Percentiles rank a stretch among this genome's conserved stretches.
phyloP scores from a whole-genome alignment of 1,139 yeast genomes.

The Saccharomyces hybrid region DNA sequence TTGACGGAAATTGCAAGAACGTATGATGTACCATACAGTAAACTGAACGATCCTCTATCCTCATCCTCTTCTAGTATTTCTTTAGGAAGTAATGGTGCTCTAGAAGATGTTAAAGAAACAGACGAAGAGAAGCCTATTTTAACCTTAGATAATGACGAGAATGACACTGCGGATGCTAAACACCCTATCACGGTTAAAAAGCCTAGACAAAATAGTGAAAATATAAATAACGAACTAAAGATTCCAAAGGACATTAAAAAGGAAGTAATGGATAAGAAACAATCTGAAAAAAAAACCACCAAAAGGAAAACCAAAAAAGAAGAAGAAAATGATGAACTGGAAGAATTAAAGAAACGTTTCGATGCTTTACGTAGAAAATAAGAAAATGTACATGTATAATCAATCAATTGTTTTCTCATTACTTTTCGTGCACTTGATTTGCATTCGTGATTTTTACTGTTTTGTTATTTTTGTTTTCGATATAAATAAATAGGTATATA shows the following conservation, averaged over 20 bases:
- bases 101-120: slow-evolving; percentile 18
- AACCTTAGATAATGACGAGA: slow-evolving; percentile 30
- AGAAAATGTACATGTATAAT: slow-evolving; percentile 1
- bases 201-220: slow-evolving; percentile 42
- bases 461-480: neutral
- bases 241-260: slow-evolving; percentile 37
- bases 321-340: slow-evolving; percentile 39
- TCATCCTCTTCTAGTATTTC: slow-evolving; percentile 13
- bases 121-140: slow-evolving; percentile 28
- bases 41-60: slow-evolving; percentile 37
- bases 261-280: slow-evolving; percentile 18
- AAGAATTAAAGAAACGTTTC: slow-evolving; percentile 47
- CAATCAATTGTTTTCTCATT: neutral
- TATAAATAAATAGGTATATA: neutral
- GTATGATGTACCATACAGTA: slow-evolving; percentile 68
- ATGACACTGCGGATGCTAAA: slow-evolving; percentile 25
- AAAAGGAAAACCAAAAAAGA: slow-evolving; percentile 17
- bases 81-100: slow-evolving; percentile 25
- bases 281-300: slow-evolving; percentile 11
- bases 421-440: neutral
- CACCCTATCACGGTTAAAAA: slow-evolving; percentile 42
- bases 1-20: slow-evolving; percentile 75
- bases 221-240: slow-evolving; percentile 37
- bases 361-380: slow-evolving; percentile 38
- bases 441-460: neutral